Evolutionary conservation across 768 basidiomycete genomes (phyloP).

Genomic region (Lenzites betulinus): DNA sequence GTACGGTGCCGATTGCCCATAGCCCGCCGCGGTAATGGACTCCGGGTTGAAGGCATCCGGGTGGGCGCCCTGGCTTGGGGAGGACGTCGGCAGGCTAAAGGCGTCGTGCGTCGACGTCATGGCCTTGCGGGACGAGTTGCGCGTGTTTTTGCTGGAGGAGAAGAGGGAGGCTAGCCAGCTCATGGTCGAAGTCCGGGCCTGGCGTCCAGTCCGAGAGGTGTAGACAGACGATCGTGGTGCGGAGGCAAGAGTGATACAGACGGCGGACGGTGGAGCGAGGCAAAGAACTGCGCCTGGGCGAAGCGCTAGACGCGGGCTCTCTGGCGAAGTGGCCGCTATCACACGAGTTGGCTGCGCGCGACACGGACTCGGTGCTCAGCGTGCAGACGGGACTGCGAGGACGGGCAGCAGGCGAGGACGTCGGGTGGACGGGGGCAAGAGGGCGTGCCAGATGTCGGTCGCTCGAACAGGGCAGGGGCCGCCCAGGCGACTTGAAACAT

Average conservation of each 20-base stretch:
- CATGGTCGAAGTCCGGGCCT: constrained; percentile 42
- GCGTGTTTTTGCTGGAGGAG: constrained; percentile 45
- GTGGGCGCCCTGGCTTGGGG: constrained; percentile 55
- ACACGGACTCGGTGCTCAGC: neutral
- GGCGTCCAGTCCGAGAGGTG: neutral
- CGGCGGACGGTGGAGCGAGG: constrained; percentile 20
- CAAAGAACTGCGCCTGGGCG: constrained; percentile 16
- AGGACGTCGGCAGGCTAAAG: constrained; percentile 80
- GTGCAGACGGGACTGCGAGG: neutral
- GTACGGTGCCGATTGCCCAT: constrained; percentile 43
- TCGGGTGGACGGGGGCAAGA: neutral
- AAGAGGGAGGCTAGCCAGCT: constrained; percentile 76
- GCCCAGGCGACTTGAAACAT: constrained; percentile 10
- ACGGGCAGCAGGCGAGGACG: neutral
- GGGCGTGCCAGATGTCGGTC: constrained; percentile 11
- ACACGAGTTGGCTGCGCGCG: constrained; percentile 4
- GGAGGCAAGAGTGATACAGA: constrained; percentile 15
- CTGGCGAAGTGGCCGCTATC: constrained; percentile 7
- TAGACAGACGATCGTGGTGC: constrained; percentile 4
- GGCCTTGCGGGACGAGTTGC: constrained; percentile 51
- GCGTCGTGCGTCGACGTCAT: constrained; percentile 84
- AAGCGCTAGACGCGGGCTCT: constrained; percentile 14
- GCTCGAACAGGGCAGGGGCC: constrained; percentile 6
- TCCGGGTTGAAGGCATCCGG: constrained; percentile 64
- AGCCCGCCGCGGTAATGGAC: constrained; percentile 49